Conservation (phyloP, 768 basidiomycete genomes). For the Hypholoma sublateritium region DNA sequence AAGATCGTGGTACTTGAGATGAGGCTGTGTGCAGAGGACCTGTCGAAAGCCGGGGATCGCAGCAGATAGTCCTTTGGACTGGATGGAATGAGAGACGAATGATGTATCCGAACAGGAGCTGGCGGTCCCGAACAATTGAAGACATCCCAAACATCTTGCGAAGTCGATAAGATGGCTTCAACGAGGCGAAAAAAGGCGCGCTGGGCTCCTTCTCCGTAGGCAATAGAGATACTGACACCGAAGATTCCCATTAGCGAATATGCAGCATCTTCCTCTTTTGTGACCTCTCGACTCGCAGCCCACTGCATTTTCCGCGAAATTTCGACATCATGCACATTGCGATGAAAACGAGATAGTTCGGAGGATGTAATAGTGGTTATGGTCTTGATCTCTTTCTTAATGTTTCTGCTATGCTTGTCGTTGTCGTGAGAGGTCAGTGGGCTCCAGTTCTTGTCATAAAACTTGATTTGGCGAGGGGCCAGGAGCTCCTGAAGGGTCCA, state of each 20-base stretch:
- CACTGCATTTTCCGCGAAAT: slow-evolving; percentile 4
- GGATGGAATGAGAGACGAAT: not conserved
- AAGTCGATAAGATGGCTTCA: not conserved
- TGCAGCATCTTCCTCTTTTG: slow-evolving; percentile 2
- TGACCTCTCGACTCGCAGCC: not conserved
- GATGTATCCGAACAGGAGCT: not conserved
- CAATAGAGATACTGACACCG: slow-evolving; percentile 1
- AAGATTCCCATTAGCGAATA: slow-evolving; percentile 4
- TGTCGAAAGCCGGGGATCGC: not conserved
- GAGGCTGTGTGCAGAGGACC: not conserved
- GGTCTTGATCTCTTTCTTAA: not conserved
- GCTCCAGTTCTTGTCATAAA: not conserved
- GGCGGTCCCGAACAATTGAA: not conserved
- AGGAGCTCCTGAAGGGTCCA: slow-evolving; percentile 8
- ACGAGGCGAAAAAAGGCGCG: slow-evolving; percentile 4
- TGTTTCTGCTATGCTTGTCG: not conserved
- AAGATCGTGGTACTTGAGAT: not conserved
- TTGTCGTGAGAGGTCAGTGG: not conserved
- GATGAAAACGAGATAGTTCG: not conserved
- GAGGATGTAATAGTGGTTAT: slow-evolving; percentile 1
- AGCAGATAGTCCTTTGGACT: not conserved
- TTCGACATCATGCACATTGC: not conserved
- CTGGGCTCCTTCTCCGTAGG: slow-evolving; percentile 1
- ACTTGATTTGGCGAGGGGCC: slow-evolving; percentile 1
- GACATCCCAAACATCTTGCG: not conserved